phyloP scores from a whole-genome alignment of 805 yeast genomes.

The Nakazawaea wyomingensis region DNA sequence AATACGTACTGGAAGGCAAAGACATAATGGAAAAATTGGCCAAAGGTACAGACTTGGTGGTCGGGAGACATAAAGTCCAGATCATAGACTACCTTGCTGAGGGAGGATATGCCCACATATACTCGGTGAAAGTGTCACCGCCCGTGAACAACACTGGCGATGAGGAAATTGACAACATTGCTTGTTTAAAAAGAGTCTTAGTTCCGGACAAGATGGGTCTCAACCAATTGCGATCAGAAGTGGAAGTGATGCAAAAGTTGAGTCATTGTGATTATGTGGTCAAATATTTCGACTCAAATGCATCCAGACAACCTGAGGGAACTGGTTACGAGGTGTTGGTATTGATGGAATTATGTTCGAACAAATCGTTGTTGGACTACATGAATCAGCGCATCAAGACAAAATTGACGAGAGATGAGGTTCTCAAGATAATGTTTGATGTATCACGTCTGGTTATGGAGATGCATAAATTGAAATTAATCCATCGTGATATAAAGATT shows the following conservation, averaged over 20 bases:
- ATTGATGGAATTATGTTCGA: constrained; percentile 90
- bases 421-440: constrained; percentile 79
- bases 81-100: constrained; percentile 24
- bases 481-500: constrained; percentile 91
- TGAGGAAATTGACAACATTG: constrained; percentile 24
- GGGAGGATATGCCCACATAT: constrained; percentile 81
- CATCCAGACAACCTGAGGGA: constrained; percentile 48
- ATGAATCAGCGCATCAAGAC: constrained; percentile 84
- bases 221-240: constrained; percentile 63
- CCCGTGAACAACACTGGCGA: constrained; percentile 35
- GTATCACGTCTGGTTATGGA: constrained; percentile 72
- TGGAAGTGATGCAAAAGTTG: constrained; percentile 70
- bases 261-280: constrained; percentile 56
- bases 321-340: constrained; percentile 79
- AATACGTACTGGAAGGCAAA: not conserved
- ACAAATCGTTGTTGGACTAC: constrained; percentile 78
- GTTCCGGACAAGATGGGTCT: constrained; percentile 69
- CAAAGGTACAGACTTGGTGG: constrained; percentile 34
- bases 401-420: constrained; percentile 71
- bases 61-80: constrained; percentile 35
- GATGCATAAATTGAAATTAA: constrained; percentile 77
- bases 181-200: constrained; percentile 69
- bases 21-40: constrained; percentile 23
- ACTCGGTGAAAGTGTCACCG: constrained; percentile 54
- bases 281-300: constrained; percentile 70